These are phyloP conservation scores for Lachnellula occidentalis DNA, from an alignment of 2,329 filamentous ascomycete species.

Conservation along the genomic window DNA sequence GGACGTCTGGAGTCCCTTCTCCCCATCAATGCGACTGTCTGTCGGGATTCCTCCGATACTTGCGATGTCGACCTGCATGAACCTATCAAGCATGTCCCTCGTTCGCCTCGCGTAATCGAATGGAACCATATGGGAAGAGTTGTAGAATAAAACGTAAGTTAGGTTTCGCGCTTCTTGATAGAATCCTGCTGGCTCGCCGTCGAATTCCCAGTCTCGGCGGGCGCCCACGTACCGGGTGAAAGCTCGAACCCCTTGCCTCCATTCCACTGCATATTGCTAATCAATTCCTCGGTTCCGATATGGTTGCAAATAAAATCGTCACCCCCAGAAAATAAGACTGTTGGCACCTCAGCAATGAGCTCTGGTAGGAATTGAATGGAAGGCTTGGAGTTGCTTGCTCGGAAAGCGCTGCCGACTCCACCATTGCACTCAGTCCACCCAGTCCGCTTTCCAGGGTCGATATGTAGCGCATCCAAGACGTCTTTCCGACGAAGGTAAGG, in stretches of 20 bases:
- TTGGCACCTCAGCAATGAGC: conserved; percentile 68
- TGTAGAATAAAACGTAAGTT: conserved; percentile 93
- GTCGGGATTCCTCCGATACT: conserved; percentile 71
- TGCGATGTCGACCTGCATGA: conserved; percentile 88
- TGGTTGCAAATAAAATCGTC: conserved; percentile 98
- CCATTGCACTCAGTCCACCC: conserved; percentile 92
- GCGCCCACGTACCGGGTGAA: conserved; percentile 81
- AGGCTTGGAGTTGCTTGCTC: conserved; percentile 63
- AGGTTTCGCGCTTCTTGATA: conserved; percentile 94
- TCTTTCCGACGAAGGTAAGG: conserved; percentile 82
- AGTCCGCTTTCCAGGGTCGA: conserved; percentile 73
- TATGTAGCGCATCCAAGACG: conserved; percentile 73
- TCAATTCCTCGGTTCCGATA: conserved; percentile 84
- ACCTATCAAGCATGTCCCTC: conserved; percentile 94
- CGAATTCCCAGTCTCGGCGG: conserved; percentile 90
- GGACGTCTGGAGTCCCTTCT: conserved; percentile 60
- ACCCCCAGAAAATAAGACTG: conserved; percentile 87
- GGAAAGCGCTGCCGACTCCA: conserved; percentile 68
- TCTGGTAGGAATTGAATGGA: conserved; percentile 70
- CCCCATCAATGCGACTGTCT: conserved; percentile 64
- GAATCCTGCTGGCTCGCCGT: conserved; percentile 79
- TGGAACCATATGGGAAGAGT: conserved; percentile 96
- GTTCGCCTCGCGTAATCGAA: conserved; percentile 84
- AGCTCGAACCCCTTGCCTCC: conserved; percentile 87
- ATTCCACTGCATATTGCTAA: conserved; percentile 87